Percentiles rank a stretch among this genome's conserved stretches.
These are phyloP conservation scores for Stachybotrys chlorohalonatus DNA, from an alignment of 2,329 filamentous ascomycete species.

Conservation along the genomic window DNA sequence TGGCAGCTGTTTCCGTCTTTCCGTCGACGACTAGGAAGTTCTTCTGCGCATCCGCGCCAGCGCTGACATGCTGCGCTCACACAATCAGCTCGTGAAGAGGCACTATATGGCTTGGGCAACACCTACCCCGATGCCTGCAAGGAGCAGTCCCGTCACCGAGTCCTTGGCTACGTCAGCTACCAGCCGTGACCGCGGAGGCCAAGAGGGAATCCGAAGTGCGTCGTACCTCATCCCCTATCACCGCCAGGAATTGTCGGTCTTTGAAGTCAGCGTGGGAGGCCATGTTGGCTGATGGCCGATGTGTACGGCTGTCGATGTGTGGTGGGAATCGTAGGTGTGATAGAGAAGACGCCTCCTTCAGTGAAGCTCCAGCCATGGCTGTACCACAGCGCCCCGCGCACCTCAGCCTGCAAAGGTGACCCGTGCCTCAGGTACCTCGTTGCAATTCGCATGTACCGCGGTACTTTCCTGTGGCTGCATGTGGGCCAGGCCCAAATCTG, in stretches of 20 bases:
- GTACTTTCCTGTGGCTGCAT: too few species aligned
- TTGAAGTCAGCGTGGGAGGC: constrained; percentile 53
- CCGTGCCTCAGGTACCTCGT: not conserved
- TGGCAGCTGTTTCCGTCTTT: constrained; percentile 82
- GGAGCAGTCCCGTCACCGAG: constrained; percentile 88
- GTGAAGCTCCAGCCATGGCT: not conserved
- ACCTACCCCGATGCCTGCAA: constrained; percentile 85
- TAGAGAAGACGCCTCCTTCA: not conserved
- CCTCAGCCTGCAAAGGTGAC: not conserved
- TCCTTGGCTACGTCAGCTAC: constrained; percentile 49
- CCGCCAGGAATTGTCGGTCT: constrained; percentile 91
- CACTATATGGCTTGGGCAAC: not conserved
- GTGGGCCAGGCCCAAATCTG: too few species aligned
- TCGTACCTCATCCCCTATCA: constrained; percentile 88
- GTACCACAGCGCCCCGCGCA: not conserved
- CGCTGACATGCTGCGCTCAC: constrained; percentile 70
- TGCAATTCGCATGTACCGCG: too few species aligned
- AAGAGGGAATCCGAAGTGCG: constrained; percentile 8
- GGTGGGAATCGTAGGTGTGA: not conserved
- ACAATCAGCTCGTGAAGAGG: constrained; percentile 1
- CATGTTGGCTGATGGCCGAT: constrained; percentile 22
- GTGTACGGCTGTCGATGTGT: not conserved
- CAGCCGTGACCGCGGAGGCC: not conserved
- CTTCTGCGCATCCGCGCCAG: constrained; percentile 81
- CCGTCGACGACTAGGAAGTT: constrained; percentile 95